Percentiles rank a stretch among this genome's conserved stretches.
These are phyloP conservation scores for Mallotus japonicus DNA, from an alignment of 441 rosid species.

Conservation along the genomic window DNA sequence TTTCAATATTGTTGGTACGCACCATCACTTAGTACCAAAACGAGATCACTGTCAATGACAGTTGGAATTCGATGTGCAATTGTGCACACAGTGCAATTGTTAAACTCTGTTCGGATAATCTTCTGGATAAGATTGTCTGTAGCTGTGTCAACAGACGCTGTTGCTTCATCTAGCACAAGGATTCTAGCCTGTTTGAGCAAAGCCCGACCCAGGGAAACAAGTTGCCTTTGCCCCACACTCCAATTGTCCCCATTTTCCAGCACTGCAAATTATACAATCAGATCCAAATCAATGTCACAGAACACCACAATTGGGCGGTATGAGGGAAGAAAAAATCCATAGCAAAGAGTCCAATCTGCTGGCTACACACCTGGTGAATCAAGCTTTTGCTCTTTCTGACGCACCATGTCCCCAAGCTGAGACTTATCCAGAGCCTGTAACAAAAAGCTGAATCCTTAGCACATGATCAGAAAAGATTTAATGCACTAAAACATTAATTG, in stretches of 20 bases:
- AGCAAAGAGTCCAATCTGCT: not conserved
- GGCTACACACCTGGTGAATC: constrained; percentile 71
- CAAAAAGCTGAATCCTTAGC: constrained; percentile 11
- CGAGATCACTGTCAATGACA: constrained; percentile 93
- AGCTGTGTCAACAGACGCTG: constrained; percentile 98
- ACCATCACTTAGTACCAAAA: constrained; percentile 97
- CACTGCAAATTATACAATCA: constrained; percentile 41
- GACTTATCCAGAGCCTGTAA: constrained; percentile 92
- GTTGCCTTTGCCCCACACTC: constrained; percentile 99
- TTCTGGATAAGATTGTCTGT: constrained; percentile 97
- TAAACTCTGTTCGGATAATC: constrained; percentile 91
- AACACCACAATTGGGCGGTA: not conserved
- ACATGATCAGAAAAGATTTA: constrained; percentile 1
- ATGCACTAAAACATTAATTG: not conserved
- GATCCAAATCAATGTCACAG: not conserved
- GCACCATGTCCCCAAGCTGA: constrained; percentile 87
- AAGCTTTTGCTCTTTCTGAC: constrained; percentile 83
- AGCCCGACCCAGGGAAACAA: constrained; percentile 92
- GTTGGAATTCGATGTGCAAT: constrained; percentile 99
- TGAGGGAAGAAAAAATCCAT: not conserved
- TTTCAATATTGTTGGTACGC: constrained; percentile 13
- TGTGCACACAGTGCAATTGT: constrained; percentile 94
- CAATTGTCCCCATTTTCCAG: constrained; percentile 98
- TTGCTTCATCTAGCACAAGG: constrained; percentile 98
- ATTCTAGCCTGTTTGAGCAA: constrained; percentile 95